These are phyloP conservation scores for Exobasidium cylindrosporum DNA, from an alignment of 1,284 basidiomycete species.

Conservation along the genomic window DNA sequence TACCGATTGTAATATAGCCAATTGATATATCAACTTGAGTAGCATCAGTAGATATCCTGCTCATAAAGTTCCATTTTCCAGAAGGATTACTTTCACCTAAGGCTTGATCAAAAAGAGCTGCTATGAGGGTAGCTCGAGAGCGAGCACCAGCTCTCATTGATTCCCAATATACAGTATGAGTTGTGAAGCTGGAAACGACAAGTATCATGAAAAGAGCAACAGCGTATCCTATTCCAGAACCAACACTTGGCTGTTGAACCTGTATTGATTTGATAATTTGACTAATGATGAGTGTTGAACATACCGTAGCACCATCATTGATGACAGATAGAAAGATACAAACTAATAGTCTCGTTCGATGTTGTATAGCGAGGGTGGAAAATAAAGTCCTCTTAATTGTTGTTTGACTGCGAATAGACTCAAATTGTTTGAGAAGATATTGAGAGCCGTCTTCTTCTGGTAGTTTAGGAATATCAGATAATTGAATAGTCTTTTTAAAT, in stretches of 20 bases:
- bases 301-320: constrained; percentile 35
- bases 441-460: neutral
- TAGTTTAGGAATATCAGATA: neutral
- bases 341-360: neutral
- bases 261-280: constrained; percentile 28
- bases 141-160: constrained; percentile 62
- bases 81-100: constrained; percentile 72
- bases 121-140: constrained; percentile 81
- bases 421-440: neutral
- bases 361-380: neutral
- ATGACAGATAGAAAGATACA: neutral
- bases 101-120: constrained; percentile 78
- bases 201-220: constrained; percentile 67
- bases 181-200: constrained; percentile 66
- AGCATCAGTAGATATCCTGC: constrained; percentile 89
- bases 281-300: constrained; percentile 42
- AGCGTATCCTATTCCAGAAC: constrained; percentile 37
- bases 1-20: constrained; percentile 73
- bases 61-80: constrained; percentile 70
- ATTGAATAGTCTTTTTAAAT: neutral
- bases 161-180: constrained; percentile 76
- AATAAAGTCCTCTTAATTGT: neutral
- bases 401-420: neutral
- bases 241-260: neutral
- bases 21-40: constrained; percentile 84